A percentile compares a stretch with the other conserved stretches of the same genome.
Evolutionary conservation across 1,284 basidiomycete genomes (phyloP).

Genomic region (Lignosus rhinocerotis): DNA sequence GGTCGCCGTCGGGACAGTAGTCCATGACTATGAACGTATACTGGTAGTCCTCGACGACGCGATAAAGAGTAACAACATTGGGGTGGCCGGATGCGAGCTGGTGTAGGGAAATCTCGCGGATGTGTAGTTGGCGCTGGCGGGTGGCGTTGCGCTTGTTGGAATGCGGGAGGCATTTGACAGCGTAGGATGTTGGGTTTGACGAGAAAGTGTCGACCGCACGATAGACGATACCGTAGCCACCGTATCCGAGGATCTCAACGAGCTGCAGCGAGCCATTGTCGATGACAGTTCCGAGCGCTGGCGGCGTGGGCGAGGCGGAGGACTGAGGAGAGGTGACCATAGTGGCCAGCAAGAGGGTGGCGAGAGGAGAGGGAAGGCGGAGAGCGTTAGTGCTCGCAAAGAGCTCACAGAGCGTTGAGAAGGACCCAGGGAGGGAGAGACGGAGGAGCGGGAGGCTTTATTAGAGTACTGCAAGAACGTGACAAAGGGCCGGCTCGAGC

Average conservation of each 20-base stretch:
- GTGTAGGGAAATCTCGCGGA: constrained; percentile 82
- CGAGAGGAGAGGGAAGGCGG: constrained; percentile 29
- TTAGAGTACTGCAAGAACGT: constrained; percentile 35
- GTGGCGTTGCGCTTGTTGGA: constrained; percentile 53
- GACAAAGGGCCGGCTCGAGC: constrained; percentile 34
- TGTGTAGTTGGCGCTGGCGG: constrained; percentile 72
- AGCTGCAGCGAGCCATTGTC: constrained; percentile 85
- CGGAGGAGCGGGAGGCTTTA: constrained; percentile 23
- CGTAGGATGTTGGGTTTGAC: constrained; percentile 62
- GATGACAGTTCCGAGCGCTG: constrained; percentile 74
- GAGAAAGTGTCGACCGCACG: constrained; percentile 73
- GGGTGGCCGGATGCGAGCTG: constrained; percentile 85
- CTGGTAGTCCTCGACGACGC: constrained; percentile 76
- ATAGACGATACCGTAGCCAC: constrained; percentile 97
- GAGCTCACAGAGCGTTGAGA: constrained; percentile 28
- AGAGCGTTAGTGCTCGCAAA: constrained; percentile 25
- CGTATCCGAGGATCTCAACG: constrained; percentile 88
- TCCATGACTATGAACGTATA: constrained; percentile 76
- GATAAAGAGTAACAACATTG: constrained; percentile 90
- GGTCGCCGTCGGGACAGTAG: constrained; percentile 80
- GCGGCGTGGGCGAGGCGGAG: constrained; percentile 54
- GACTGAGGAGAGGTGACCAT: constrained; percentile 53
- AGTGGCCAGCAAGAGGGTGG: constrained; percentile 46
- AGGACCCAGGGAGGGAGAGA: constrained; percentile 25
- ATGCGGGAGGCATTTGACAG: constrained; percentile 88